Percentiles rank a stretch among this genome's conserved stretches.
These are phyloP conservation scores for Macaranga tanarius DNA, from an alignment of 441 rosid genomes.

Conservation along the genomic window DNA sequence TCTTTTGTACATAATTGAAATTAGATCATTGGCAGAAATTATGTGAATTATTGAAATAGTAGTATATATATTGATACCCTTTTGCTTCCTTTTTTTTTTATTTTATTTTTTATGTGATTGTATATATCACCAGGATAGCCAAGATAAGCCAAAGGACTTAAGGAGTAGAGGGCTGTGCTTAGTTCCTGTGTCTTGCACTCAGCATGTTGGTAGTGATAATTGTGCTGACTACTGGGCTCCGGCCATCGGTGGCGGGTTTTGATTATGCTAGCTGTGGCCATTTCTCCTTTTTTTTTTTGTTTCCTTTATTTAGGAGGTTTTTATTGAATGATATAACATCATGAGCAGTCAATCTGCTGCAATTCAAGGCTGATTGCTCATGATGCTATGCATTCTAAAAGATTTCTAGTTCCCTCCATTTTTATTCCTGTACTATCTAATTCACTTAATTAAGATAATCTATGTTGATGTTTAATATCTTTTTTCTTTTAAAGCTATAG, in stretches of 20 bases:
- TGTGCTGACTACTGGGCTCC: slow-evolving; percentile 96
- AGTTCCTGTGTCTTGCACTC: slow-evolving; percentile 76
- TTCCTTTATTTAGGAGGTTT: neutral
- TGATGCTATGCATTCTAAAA: slow-evolving; percentile 65
- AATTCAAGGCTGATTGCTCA: slow-evolving; percentile 83
- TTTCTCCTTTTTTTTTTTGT: neutral
- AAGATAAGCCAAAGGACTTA: slow-evolving; percentile 58
- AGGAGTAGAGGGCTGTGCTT: slow-evolving; percentile 81
- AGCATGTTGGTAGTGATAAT: slow-evolving; percentile 72
- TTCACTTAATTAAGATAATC: neutral
- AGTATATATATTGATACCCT: neutral
- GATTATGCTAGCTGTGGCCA: slow-evolving; percentile 11
- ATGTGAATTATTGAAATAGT: neutral
- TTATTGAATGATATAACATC: slow-evolving; percentile 65
- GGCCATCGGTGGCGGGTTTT: slow-evolving; percentile 52
- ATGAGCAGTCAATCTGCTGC: slow-evolving; percentile 84
- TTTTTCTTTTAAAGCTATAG: slow-evolving; percentile 6
- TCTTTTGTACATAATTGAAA: slow-evolving; percentile 1
- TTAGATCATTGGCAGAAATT: slow-evolving; percentile 2
- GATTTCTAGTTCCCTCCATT: neutral
- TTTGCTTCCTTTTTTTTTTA: neutral
- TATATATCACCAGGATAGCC: slow-evolving; percentile 34
- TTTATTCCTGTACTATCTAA: slow-evolving; percentile 31
- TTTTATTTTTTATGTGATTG: neutral
- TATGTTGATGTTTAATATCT: slow-evolving; percentile 5